Evolutionary conservation across 441 rosid genomes (phyloP), one percentile per base, ranked within the genome.

Genomic region (Hura crepitans): DNA sequence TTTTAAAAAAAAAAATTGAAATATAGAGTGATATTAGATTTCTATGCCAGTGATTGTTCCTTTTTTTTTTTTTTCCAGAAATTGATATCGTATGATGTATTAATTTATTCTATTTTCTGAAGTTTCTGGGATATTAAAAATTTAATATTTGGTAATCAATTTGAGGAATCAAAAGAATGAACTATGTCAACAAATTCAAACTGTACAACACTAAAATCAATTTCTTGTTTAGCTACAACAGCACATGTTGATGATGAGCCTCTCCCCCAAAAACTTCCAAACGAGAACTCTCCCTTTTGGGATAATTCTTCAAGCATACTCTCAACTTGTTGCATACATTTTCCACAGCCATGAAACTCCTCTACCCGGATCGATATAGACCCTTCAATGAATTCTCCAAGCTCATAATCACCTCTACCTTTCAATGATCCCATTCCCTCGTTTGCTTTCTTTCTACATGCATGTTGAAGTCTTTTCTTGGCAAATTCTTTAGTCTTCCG

Each of bases 181-280:
- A 60, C 77, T 30, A 74, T 66, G 81, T 88, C 85, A 2, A 82
- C 69, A 18, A 85, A 71, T 67, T 85, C 82, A 70, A 77, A 74
- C 68, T 77, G 79, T 71, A 77, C 81, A 74, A 75, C 72, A 46
- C 75, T 69, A 31, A 69, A 22, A 78, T 84, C 84, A 78, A 75
- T n/a, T 68, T 79, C 79, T 74, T 78, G 49, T 62, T 63, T 62
- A 53, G 73, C 23, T 39, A 53, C 31, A 27, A 18, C 69, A 61
- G 77, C 46, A 73, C 65, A 73, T 30, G 35, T 3, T 6, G 61
- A 56, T 56, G 61, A 56, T 56, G 61, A 56, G 12, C 76, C 75
- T 65, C 84, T 75, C 4, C 89, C 86, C 96, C 96, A 89, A 70
- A 92, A 92, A 85, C 93, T 90, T 77, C 96, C 96, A 79, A 92